These are phyloP conservation scores for Botrytis fabae DNA, from an alignment of 2,329 filamentous ascomycete species.

Conservation along the genomic window DNA sequence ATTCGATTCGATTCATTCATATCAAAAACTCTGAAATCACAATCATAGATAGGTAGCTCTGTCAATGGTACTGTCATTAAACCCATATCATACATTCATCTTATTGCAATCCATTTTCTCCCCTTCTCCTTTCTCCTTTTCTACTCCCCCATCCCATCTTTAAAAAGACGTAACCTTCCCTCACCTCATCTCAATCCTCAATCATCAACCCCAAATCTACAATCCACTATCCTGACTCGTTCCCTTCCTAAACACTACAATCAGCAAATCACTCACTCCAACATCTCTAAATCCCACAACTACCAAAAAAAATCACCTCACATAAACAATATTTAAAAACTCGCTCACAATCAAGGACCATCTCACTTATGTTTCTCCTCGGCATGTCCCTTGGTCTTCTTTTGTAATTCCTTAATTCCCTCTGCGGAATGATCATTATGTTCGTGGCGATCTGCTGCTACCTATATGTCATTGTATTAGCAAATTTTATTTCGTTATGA, in stretches of 20 bases:
- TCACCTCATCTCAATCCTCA: background rate
- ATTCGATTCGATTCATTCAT: background rate
- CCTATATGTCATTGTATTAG: constrained; percentile 23
- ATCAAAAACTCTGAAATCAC: background rate
- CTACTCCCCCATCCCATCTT: background rate
- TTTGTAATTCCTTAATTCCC: constrained; percentile 57
- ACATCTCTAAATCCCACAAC: background rate
- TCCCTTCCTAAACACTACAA: constrained; percentile 29
- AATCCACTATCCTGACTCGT: constrained; percentile 36
- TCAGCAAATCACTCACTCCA: constrained; percentile 19
- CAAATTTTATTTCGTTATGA: background rate
- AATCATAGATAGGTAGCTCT: background rate
- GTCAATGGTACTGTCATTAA: constrained; percentile 6
- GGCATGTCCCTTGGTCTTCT: constrained; percentile 49
- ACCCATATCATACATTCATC: constrained; percentile 9
- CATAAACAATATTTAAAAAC: background rate
- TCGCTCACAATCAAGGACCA: constrained; percentile 3
- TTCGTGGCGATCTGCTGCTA: constrained; percentile 33
- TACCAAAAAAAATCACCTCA: constrained; percentile 10
- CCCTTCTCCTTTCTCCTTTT: background rate
- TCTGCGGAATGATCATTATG: constrained; percentile 21
- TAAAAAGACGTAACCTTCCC: background rate
- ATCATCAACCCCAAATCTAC: constrained; percentile 1
- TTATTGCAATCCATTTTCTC: background rate
- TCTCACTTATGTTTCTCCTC: constrained; percentile 39